Evolutionary conservation across 768 basidiomycete genomes (phyloP).

Genomic region (Lactifluus hygrophoroides): DNA sequence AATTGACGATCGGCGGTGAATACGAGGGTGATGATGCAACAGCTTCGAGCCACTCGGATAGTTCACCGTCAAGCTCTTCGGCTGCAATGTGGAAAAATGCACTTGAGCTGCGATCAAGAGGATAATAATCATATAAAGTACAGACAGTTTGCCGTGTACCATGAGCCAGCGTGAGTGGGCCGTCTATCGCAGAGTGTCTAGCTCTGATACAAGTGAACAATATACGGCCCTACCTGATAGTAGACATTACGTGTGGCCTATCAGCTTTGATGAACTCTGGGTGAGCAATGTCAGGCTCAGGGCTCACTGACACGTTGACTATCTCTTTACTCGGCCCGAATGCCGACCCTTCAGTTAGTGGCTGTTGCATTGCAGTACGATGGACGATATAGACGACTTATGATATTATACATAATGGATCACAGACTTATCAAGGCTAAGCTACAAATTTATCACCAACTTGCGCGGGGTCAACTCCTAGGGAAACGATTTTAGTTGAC

Average conservation of each 20-base stretch:
- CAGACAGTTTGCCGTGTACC: conserved; percentile 74
- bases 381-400: too few relatives aligned
- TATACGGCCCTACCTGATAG: conserved; percentile 9
- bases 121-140: background rate
- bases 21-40: conserved; percentile 47
- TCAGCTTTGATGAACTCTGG: background rate
- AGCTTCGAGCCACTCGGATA: conserved; percentile 52
- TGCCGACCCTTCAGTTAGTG: background rate
- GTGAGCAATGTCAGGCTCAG: too few relatives aligned
- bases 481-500: background rate
- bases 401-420: too few relatives aligned
- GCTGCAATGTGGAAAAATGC: conserved; percentile 32
- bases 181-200: conserved; percentile 29
- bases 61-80: conserved; percentile 47
- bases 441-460: too few relatives aligned
- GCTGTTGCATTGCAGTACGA: too few relatives aligned
- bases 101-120: background rate
- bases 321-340: too few relatives aligned
- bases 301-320: too few relatives aligned
- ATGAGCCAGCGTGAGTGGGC: conserved; percentile 82
- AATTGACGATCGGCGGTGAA: conserved; percentile 57
- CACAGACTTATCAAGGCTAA: background rate
- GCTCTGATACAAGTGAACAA: background rate
- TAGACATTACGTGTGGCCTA: background rate
- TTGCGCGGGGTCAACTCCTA: background rate